Base-by-base conservation (phyloP, 2,329 filamentous ascomycete genomes). In the Paraphaeosphaeria sporulosa region DNA sequence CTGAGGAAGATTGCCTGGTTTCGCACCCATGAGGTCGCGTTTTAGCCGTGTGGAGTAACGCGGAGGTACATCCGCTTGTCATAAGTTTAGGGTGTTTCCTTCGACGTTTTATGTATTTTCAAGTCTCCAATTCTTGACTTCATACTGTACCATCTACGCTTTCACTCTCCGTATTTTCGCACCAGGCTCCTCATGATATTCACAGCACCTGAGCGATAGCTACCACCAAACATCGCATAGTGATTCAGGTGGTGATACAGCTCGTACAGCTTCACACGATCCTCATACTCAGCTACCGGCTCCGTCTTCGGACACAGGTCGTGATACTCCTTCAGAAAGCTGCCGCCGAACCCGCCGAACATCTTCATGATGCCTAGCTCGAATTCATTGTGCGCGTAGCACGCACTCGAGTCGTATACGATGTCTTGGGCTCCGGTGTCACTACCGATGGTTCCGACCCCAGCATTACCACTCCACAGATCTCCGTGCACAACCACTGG, bases 351-450 rank as follows among this genome's bases (percentile, higher is more conserved):
- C 0, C 94, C 94, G 0, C 94, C 94, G 84, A 97, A 98, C 93
- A 97, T 96, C 54, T 86, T 87, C 93, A 97, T 97, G 66, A 96
- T 97, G 0, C 94, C 94, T 55, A 96, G 81, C 67, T 97, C 94
- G 76, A 90, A 97, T 81, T 98, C 94, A 1, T 85, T 90, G 75
- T 97, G 94, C 1, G 90, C 92, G 72, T 96, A 97, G 64, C 90
- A 91, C 44, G 88, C 86, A 2, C 90, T 90, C 0, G 93, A 88
- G 73, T 97, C 94, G 72, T 89, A 97, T 1, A 96, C 87, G 0
- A 97, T 87, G 65, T 93, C 91, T 67, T 94, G 89, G 66, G 94
- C 91, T 0, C 83, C 82, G 42, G 78, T 78, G 0, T 80, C 78
- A 55, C 40, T 61, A 4, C 74, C 74, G 44, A 96, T 89, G 44